phyloP scores from a whole-genome alignment of 306 rosid genomes.

The barrel medic (Medicago truncatula) region MtrunA17r5.0-ANR NC_053044.1:41153001-41153500 shows the following conservation, averaged over 20 bases:
- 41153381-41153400: background rate
- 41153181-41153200: constrained; percentile 61
- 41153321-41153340: constrained; percentile 20
- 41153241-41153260: constrained; percentile 76
- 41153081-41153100: constrained; percentile 23
- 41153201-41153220: constrained; percentile 73
- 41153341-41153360: constrained; percentile 34
- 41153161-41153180: constrained; percentile 13
- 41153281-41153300: constrained; percentile 22
- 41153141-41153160: constrained; percentile 27
- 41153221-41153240: constrained; percentile 79
- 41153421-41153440: constrained; percentile 5
- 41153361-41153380: background rate
- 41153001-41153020: constrained; percentile 7
- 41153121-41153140: constrained; percentile 20
- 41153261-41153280: constrained; percentile 62
- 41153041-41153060: constrained; percentile 9
- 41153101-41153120: constrained; percentile 30
- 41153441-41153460: background rate
- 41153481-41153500: background rate
- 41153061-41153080: background rate
- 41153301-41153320: constrained; percentile 12
- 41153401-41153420: constrained; percentile 3
- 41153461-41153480: constrained; percentile 27
- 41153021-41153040: constrained; percentile 14